Evolutionary conservation across 2,329 filamentous ascomycete genomes (phyloP).

Genomic region (Epichloe sp.): DNA sequence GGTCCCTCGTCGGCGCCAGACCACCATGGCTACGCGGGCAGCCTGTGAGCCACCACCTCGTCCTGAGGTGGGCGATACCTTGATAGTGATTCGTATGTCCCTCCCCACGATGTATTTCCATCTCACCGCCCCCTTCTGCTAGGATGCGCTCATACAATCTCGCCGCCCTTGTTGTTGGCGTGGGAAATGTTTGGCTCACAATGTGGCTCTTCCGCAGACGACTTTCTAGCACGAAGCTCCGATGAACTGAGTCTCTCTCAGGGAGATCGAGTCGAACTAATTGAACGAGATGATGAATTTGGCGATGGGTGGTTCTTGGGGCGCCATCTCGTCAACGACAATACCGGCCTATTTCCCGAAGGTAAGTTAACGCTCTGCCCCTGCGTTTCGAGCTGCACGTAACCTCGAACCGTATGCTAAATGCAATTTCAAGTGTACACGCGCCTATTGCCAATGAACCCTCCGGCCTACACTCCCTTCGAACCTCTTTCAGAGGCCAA

Average conservation of each 20-base stretch:
- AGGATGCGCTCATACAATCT: not conserved
- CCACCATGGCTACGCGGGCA: slow-evolving; percentile 30
- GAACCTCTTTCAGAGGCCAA: slow-evolving; percentile 21
- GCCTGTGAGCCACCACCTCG: slow-evolving; percentile 24
- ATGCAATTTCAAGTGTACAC: slow-evolving; percentile 41
- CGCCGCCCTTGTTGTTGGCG: too few relatives aligned
- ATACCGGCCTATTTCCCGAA: slow-evolving; percentile 72
- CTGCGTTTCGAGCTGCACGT: slow-evolving; percentile 1
- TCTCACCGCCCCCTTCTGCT: slow-evolving; percentile 3
- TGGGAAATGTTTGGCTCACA: slow-evolving; percentile 1
- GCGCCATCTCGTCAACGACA: slow-evolving; percentile 58
- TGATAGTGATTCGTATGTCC: slow-evolving; percentile 58
- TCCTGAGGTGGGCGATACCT: slow-evolving; percentile 52
- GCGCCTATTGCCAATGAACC: slow-evolving; percentile 38
- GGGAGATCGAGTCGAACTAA: slow-evolving; percentile 69
- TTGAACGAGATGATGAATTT: slow-evolving; percentile 80
- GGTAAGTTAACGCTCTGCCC: slow-evolving; percentile 35
- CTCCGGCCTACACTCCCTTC: slow-evolving; percentile 17
- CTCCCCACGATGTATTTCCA: slow-evolving; percentile 11
- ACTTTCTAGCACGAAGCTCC: slow-evolving; percentile 80
- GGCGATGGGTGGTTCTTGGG: slow-evolving; percentile 79
- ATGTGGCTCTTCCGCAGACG: slow-evolving; percentile 43
- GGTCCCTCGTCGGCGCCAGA: not conserved
- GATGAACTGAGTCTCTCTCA: slow-evolving; percentile 85
- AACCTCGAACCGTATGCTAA: slow-evolving; percentile 12